These are phyloP conservation scores for Sugiyamaella xylanicola DNA, from an alignment of 1,139 yeast species.

Conservation along the genomic window DNA sequence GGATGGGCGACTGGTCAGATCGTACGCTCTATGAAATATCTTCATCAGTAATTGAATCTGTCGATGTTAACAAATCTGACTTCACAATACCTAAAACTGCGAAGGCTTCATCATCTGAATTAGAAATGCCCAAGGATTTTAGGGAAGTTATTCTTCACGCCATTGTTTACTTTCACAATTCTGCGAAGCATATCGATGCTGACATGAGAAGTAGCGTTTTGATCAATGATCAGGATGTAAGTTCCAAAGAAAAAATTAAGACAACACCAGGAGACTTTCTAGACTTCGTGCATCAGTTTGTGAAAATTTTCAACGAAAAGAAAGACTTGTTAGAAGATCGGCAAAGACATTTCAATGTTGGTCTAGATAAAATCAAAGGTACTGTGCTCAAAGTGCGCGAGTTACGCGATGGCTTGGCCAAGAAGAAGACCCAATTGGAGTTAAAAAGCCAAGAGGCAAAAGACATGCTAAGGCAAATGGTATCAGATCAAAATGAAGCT, in stretches of 20 bases:
- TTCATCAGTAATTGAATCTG: constrained; percentile 44
- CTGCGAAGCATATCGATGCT: constrained; percentile 22
- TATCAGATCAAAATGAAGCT: constrained; percentile 89
- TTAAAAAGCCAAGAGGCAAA: constrained; percentile 70
- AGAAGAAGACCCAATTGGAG: constrained; percentile 54
- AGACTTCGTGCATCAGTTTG: constrained; percentile 54
- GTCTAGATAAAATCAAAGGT: constrained; percentile 74
- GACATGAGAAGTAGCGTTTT: constrained; percentile 5
- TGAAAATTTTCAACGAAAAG: constrained; percentile 47
- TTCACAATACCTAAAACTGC: constrained; percentile 43
- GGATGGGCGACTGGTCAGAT: constrained; percentile 86
- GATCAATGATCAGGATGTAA: background rate
- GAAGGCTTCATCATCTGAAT: background rate
- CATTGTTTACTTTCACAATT: constrained; percentile 52
- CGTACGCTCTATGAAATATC: constrained; percentile 57
- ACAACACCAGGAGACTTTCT: constrained; percentile 62
- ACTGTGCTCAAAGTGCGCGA: constrained; percentile 74
- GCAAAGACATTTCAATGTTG: constrained; percentile 72
- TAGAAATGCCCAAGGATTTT: constrained; percentile 35
- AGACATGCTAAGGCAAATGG: constrained; percentile 70
- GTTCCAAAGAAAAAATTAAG: constrained; percentile 3
- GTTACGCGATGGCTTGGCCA: constrained; percentile 56
- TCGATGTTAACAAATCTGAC: constrained; percentile 57
- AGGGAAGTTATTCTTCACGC: constrained; percentile 55
- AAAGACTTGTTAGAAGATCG: constrained; percentile 59